A percentile compares a stretch with the other conserved stretches of the same genome.
Conservation (phyloP, 176 grass and related monocot species). For the Lolium multiflorum region DNA sequence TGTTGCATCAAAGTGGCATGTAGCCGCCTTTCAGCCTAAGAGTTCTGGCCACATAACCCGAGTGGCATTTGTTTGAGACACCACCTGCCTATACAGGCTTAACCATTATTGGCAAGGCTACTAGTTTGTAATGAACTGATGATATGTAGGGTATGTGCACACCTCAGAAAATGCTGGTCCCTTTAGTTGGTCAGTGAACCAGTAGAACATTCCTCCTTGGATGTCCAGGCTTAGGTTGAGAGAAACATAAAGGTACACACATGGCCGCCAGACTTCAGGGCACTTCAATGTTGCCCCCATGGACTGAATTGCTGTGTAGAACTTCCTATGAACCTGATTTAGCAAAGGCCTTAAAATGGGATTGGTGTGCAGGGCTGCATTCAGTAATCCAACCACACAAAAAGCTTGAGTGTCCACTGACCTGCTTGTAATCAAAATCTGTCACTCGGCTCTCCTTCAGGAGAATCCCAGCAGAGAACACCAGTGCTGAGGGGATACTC, state of each 20-base stretch:
- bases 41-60: background rate
- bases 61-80: background rate
- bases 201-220: constrained; percentile 96
- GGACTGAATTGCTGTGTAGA: constrained; percentile 58
- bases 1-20: background rate
- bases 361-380: background rate
- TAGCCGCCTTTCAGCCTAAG: background rate
- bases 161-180: constrained; percentile 91
- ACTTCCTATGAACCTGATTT: constrained; percentile 73
- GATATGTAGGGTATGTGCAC: constrained; percentile 28
- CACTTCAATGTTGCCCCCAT: constrained; percentile 71
- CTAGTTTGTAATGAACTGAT: background rate
- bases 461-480: constrained; percentile 69
- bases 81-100: background rate
- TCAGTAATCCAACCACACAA: constrained; percentile 22
- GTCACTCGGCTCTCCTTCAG: constrained; percentile 61
- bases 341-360: constrained; percentile 9
- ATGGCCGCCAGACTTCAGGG: constrained; percentile 79
- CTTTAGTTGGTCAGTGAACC: constrained; percentile 63
- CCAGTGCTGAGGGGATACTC: constrained; percentile 73
- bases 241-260: constrained; percentile 72
- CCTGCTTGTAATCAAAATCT: constrained; percentile 68
- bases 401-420: constrained; percentile 35
- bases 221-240: constrained; percentile 79
- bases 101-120: background rate